phyloP scores from a whole-genome alignment of 2,329 filamentous ascomycete species.

The Fusarium chuoi region DNA sequence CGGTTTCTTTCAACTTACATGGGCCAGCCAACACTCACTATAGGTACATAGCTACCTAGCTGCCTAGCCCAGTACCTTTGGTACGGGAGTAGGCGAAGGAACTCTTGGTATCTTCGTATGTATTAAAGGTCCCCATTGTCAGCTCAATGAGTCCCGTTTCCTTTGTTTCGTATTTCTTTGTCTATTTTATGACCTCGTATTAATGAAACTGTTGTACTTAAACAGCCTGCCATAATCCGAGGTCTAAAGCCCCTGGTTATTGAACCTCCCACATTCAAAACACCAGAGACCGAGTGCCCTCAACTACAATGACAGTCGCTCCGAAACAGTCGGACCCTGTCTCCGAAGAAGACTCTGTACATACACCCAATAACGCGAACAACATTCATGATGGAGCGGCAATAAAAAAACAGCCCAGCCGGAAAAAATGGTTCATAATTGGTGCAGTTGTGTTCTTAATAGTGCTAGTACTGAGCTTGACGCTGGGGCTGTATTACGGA shows the following conservation, averaged over 20 bases:
- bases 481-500: slow-evolving; percentile 37
- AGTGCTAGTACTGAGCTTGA: slow-evolving; percentile 27
- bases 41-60: neutral
- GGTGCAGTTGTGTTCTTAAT: neutral
- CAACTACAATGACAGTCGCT: slow-evolving; percentile 9
- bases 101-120: slow-evolving; percentile 12
- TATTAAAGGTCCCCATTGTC: neutral
- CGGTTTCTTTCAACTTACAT: neutral
- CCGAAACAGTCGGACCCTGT: slow-evolving; percentile 4
- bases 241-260: neutral
- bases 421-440: slow-evolving; percentile 26
- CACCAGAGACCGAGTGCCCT: slow-evolving; percentile 8
- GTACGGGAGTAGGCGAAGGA: neutral
- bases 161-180: neutral
- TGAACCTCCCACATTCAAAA: neutral
- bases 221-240: neutral
- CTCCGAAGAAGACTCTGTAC: slow-evolving; percentile 22
- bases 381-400: neutral
- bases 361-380: neutral
- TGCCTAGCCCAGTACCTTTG: no score
- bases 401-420: slow-evolving; percentile 7
- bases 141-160: neutral
- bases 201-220: neutral
- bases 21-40: neutral
- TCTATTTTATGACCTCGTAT: neutral